Base-by-base conservation (phyloP, 345 rosid genomes). In the Adansonia digitata region DNA sequence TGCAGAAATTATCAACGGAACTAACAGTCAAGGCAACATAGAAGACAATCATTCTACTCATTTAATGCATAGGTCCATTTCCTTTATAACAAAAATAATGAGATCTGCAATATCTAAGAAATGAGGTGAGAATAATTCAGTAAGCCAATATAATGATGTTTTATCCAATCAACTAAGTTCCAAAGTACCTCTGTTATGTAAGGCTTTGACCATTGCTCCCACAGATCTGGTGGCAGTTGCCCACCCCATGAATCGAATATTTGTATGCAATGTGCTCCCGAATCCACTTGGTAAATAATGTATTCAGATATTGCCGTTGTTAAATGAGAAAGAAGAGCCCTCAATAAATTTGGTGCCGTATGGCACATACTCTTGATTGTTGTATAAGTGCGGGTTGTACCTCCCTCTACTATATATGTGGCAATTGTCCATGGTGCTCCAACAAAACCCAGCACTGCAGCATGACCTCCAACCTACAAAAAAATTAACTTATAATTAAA, bases 191-290 rank as follows among this genome's bases (percentile, higher is more conserved):
- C 90, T 77, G 83, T 81, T 68, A 94, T 92, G 78, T 89, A 89
- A 31, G 97, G 97, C 81, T 88, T 91, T 18, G 97, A 92, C 98
- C 98, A 94, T 11, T 67, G 53, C 53, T 92, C 94, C 98, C 98
- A 92, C 93, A 94, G 85, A 37, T 86, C 80, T 2, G 97, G 98
- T 22, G 97, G 90, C 45, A 94, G 84, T 72, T 92, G 98, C n/a
- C 98, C 97, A 78, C 97, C 98, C 97, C 98, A 94, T 2, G 97
- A 94, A 83, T 94, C 97, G 69, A 94, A 94, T 80, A 94, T 94
- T 82, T 94, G 97, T 69, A 94, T 89, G 79, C 97, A 94, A 49
- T 94, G 92, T 72, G 97, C 98, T 77, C 97, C 97, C 27, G 91
- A 90, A 69, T 89, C 93, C 48, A 90, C 93, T 91, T 94, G 97